phyloP scores from a whole-genome alignment of 2,329 filamentous ascomycete genomes.

The Neopestalotiopsis sp. region DNA sequence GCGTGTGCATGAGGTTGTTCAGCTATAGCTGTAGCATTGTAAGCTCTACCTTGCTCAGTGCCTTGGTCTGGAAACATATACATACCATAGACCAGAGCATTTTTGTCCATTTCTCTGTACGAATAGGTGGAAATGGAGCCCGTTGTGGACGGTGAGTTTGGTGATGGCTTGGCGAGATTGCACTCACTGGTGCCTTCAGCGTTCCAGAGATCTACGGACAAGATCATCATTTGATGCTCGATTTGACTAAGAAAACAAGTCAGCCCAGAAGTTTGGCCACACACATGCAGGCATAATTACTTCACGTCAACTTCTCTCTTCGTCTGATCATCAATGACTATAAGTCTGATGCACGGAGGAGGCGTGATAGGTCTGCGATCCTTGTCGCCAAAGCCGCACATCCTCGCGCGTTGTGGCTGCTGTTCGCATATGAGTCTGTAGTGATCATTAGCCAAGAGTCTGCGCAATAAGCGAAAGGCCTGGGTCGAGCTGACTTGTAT shows the following conservation, averaged over 20 bases:
- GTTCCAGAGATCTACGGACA: conserved; percentile 71
- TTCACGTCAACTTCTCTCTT: conserved; percentile 84
- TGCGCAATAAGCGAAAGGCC: background rate
- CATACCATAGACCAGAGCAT: conserved; percentile 15
- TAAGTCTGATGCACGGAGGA: conserved; percentile 85
- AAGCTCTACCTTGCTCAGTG: background rate
- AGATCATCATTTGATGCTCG: conserved; percentile 38
- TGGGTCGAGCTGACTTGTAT: conserved; percentile 7
- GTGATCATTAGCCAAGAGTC: background rate
- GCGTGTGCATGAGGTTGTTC: background rate
- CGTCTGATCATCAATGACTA: conserved; percentile 76
- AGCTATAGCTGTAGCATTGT: background rate
- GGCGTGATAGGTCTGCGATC: conserved; percentile 96
- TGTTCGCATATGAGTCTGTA: conserved; percentile 79
- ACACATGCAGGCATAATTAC: conserved; percentile 53
- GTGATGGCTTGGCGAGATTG: conserved; percentile 68
- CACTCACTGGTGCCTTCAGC: conserved; percentile 70
- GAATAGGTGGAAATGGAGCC: conserved; percentile 77
- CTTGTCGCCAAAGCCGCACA: conserved; percentile 99
- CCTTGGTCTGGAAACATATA: background rate
- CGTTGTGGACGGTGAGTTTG: conserved; percentile 77
- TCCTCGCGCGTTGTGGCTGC: conserved; percentile 89
- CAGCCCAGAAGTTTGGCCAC: conserved; percentile 15
- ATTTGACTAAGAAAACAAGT: conserved; percentile 29
- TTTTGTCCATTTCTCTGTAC: conserved; percentile 52